These are phyloP conservation scores for Saitozyma sp. DNA, from an alignment of 768 basidiomycete genomes.

Conservation along the genomic window DNA sequence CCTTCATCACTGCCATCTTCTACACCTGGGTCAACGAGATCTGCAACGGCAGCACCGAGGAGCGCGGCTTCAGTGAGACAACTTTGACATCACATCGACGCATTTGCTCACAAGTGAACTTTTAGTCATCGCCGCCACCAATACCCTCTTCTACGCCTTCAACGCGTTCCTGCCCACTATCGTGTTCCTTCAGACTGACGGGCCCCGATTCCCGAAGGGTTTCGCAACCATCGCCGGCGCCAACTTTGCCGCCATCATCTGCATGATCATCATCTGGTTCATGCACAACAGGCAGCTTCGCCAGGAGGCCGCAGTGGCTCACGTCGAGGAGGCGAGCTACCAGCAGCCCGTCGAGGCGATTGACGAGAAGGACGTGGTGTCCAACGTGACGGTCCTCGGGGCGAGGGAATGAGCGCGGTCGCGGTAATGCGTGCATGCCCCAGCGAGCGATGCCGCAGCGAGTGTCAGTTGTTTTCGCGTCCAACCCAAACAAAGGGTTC, in stretches of 20 bases:
- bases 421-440: too few species aligned
- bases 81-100: constrained; percentile 14
- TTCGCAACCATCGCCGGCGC: constrained; percentile 16
- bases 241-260: constrained; percentile 3
- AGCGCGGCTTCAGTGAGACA: constrained; percentile 14
- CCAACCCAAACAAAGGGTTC: too few species aligned
- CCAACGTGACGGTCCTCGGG: too few species aligned
- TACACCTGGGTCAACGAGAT: constrained; percentile 21
- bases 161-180: constrained; percentile 16
- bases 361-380: too few species aligned
- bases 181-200: constrained; percentile 23
- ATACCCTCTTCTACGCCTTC: constrained; percentile 9
- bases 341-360: too few species aligned
- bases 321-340: too few species aligned
- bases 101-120: constrained; percentile 16
- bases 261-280: too few species aligned
- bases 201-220: constrained; percentile 23
- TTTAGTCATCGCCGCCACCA: background rate
- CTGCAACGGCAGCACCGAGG: constrained; percentile 12
- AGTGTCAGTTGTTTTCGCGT: too few species aligned
- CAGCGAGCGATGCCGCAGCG: too few species aligned
- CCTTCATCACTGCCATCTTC: constrained; percentile 10
- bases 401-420: too few species aligned
- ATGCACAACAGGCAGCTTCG: too few species aligned
- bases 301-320: too few species aligned